Evolutionary conservation across 106 monocot species (phyloP).

Genomic region (Agapanthus africanus): DNA sequence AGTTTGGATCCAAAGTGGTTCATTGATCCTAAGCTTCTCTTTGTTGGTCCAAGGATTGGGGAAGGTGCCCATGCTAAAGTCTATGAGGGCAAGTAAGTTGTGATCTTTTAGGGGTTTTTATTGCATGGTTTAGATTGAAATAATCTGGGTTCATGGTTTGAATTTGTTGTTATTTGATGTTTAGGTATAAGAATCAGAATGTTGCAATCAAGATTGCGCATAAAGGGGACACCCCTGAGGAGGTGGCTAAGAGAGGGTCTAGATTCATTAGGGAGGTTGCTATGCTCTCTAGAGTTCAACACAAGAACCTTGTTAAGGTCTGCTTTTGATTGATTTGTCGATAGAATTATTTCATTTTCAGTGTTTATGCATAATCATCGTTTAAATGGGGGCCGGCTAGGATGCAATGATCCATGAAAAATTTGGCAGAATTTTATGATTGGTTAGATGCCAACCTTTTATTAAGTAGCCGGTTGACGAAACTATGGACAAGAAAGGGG

Average conservation of each 20-base stretch:
- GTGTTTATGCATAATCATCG: no score
- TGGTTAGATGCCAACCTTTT: no score
- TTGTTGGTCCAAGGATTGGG: conserved; percentile 85
- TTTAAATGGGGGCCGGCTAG: no score
- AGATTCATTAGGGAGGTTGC: conserved; percentile 89
- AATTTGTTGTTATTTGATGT: no score
- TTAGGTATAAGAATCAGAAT: conserved; percentile 92
- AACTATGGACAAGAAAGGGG: no score
- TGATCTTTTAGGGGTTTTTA: no score
- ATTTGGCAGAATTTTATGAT: no score
- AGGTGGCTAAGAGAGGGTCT: conserved; percentile 61
- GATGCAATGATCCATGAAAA: no score
- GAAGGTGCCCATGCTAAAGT: conserved; percentile 94
- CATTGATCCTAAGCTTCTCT: conserved; percentile 82
- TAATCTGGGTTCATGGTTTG: no score
- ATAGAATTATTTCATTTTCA: no score
- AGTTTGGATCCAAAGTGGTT: conserved; percentile 73
- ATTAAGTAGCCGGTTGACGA: no score
- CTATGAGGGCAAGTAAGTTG: conserved; percentile 93
- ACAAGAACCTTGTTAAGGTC: conserved; percentile 97
- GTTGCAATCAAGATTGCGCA: conserved; percentile 92
- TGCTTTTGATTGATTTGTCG: neutral
- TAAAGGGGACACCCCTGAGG: conserved; percentile 70
- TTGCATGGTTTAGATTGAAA: no score
- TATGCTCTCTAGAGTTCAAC: conserved; percentile 82